phyloP scores from a whole-genome alignment of 2,329 filamentous ascomycete species.

The Trichoderma semiorbis region DNA sequence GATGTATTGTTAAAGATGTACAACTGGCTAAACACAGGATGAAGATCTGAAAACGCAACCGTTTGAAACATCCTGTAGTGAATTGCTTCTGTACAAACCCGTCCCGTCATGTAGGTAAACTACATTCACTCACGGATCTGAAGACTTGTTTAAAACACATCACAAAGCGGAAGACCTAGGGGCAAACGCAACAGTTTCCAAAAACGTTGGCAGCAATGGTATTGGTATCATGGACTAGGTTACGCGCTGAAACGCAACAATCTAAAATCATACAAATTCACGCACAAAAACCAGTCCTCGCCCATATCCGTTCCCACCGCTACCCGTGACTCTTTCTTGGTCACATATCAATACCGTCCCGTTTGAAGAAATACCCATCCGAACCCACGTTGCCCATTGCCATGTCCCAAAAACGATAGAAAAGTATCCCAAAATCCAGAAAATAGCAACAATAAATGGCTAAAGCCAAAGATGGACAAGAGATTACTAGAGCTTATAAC shows the following conservation, averaged over 20 bases:
- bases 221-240: slow-evolving; percentile 21
- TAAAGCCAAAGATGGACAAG: neutral
- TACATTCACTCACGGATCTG: neutral
- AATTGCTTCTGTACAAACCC: neutral
- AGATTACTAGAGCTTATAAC: neutral
- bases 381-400: neutral
- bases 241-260: slow-evolving; percentile 20
- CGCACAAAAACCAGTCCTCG: slow-evolving; percentile 20
- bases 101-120: neutral
- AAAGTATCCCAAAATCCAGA: neutral
- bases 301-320: slow-evolving; percentile 15
- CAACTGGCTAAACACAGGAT: neutral
- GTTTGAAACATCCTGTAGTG: neutral
- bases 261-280: slow-evolving; percentile 20
- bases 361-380: neutral
- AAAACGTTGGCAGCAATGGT: slow-evolving; percentile 15
- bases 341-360: neutral
- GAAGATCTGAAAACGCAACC: neutral
- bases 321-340: neutral
- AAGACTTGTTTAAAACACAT: neutral
- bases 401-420: neutral
- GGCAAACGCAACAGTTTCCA: neutral
- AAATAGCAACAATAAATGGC: neutral
- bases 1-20: neutral
- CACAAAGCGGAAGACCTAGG: neutral